phyloP scores from a whole-genome alignment of 257 asterid genomes.

The Phtheirospermum japonicum region DNA sequence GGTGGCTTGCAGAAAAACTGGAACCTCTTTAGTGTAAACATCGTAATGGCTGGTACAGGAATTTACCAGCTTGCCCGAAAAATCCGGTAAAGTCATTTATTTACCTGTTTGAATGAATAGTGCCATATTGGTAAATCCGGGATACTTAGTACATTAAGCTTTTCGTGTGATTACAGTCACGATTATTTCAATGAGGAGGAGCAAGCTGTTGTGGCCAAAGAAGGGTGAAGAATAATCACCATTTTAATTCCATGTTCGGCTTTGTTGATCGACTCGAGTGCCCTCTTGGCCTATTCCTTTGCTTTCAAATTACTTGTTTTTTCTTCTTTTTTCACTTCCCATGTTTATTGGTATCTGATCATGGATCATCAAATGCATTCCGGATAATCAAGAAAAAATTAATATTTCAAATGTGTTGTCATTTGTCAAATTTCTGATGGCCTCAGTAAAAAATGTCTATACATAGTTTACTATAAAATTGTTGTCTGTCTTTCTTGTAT shows the following conservation, averaged over 20 bases:
- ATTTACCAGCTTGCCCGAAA: constrained; percentile 78
- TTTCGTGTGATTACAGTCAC: constrained; percentile 48
- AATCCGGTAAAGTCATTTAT: constrained; percentile 46
- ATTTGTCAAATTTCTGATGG: background rate
- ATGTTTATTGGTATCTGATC: background rate
- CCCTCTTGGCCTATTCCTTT: no score
- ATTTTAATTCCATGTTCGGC: no score
- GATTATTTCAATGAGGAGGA: constrained; percentile 55
- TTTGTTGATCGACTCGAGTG: no score
- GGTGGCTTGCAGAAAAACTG: constrained; percentile 71
- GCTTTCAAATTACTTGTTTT: background rate
- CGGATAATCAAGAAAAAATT: background rate
- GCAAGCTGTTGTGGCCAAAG: constrained; percentile 63
- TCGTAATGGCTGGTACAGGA: constrained; percentile 93
- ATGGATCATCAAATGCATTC: background rate
- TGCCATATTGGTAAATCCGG: background rate
- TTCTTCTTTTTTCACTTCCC: background rate
- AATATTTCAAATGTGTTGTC: background rate
- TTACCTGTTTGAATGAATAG: background rate
- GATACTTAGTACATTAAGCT: background rate
- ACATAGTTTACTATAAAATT: background rate
- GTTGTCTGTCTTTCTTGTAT: no score
- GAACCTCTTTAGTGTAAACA: constrained; percentile 85
- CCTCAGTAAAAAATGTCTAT: no score
- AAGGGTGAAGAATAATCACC: constrained; percentile 33